These are phyloP conservation scores for Phaffia rhodozyma DNA, from an alignment of 1,284 basidiomycete species.

Conservation along the genomic window DNA sequence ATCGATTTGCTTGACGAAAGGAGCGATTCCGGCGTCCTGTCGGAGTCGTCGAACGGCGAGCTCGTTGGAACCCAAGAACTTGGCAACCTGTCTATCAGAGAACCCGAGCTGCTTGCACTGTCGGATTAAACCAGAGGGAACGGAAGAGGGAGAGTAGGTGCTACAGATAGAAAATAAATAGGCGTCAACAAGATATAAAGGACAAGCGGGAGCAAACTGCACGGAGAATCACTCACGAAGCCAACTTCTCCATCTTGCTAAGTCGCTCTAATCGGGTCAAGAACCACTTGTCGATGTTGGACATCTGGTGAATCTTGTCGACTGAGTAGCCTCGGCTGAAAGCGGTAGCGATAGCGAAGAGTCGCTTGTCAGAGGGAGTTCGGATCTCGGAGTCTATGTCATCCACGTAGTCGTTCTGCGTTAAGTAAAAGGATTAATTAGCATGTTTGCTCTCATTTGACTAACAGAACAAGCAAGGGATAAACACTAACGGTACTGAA, in stretches of 20 bases:
- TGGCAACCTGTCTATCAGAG: slow-evolving; percentile 81
- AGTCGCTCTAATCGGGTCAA: slow-evolving; percentile 75
- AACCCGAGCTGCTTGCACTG: slow-evolving; percentile 92
- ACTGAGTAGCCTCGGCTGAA: slow-evolving; percentile 67
- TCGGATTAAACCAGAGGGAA: slow-evolving; percentile 56
- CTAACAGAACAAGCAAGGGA: slow-evolving; percentile 1
- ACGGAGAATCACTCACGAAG: slow-evolving; percentile 46
- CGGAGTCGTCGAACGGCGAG: slow-evolving; percentile 76
- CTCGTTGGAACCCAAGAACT: slow-evolving; percentile 69
- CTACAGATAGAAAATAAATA: slow-evolving; percentile 36
- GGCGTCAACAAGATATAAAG: neutral
- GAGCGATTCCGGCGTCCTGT: slow-evolving; percentile 68
- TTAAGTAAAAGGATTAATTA: neutral
- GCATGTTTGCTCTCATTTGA: neutral
- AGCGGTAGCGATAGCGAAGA: slow-evolving; percentile 41
- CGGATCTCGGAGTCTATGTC: slow-evolving; percentile 38
- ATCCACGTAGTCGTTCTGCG: slow-evolving; percentile 54
- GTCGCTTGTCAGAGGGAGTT: slow-evolving; percentile 39
- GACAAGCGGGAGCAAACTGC: slow-evolving; percentile 1
- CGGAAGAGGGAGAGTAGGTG: slow-evolving; percentile 52
- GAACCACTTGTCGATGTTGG: slow-evolving; percentile 98
- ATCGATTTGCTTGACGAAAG: slow-evolving; percentile 98
- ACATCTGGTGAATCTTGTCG: slow-evolving; percentile 93
- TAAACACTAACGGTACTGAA: slow-evolving; percentile 60
- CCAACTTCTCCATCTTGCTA: slow-evolving; percentile 60